A percentile compares a stretch with the other conserved stretches of the same genome.
Conservation (phyloP, 805 yeast species). For the Wickerhamomyces xylosicus region DNA sequence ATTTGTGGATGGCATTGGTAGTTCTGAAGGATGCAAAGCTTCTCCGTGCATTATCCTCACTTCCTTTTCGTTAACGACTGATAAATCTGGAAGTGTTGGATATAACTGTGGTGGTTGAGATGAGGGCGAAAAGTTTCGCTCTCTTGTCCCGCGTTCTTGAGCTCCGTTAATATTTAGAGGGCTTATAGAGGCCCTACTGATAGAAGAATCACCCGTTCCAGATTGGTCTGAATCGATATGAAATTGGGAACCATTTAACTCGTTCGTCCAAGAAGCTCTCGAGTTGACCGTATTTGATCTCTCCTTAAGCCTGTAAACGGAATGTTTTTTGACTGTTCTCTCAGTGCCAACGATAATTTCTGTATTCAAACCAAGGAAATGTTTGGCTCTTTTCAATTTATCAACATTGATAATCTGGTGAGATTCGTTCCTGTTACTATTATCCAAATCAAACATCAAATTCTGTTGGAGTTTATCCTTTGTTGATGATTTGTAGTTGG, state of each 20-base stretch:
- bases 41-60: slow-evolving; percentile 41
- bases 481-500: slow-evolving; percentile 18
- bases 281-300: not conserved
- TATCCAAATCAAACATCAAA: slow-evolving; percentile 16
- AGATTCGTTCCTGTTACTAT: slow-evolving; percentile 8
- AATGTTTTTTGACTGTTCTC: slow-evolving; percentile 23
- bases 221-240: no score
- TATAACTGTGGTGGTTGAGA: no score
- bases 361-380: slow-evolving; percentile 72
- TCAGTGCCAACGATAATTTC: slow-evolving; percentile 78
- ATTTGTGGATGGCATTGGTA: slow-evolving; percentile 12
- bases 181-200: not conserved
- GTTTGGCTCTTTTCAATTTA: slow-evolving; percentile 59
- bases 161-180: not conserved
- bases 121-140: no score
- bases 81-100: no score
- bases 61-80: slow-evolving; percentile 38
- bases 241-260: no score
- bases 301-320: not conserved
- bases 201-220: no score
- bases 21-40: slow-evolving; percentile 55
- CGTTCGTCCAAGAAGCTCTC: not conserved
- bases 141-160: no score
- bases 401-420: slow-evolving; percentile 64
- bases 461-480: slow-evolving; percentile 14